phyloP scores from a whole-genome alignment of 2,329 filamentous ascomycete species.

The Cadophora luteo-olivacea region DNA sequence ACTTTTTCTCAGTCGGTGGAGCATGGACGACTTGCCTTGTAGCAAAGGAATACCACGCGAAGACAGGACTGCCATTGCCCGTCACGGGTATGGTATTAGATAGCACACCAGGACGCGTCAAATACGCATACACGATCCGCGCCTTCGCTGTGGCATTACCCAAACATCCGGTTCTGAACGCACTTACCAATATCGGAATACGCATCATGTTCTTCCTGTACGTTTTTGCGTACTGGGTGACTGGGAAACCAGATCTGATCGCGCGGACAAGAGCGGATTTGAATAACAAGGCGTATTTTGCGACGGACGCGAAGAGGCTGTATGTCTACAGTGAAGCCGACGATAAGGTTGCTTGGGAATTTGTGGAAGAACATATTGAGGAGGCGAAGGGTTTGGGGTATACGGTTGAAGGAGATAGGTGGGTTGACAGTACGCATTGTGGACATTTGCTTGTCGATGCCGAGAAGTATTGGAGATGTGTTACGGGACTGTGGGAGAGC shows the following conservation, averaged over 20 bases:
- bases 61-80: conserved; percentile 46
- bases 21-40: conserved; percentile 48
- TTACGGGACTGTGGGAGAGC: conserved; percentile 36
- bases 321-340: conserved; percentile 42
- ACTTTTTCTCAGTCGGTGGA: conserved; percentile 59
- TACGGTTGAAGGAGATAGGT: conserved; percentile 32
- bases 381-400: conserved; percentile 37
- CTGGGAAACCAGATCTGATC: conserved; percentile 28
- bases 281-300: conserved; percentile 36
- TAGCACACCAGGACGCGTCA: conserved; percentile 49
- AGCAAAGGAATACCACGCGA: conserved; percentile 46
- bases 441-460: conserved; percentile 35
- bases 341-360: conserved; percentile 36
- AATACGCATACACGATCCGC: conserved; percentile 29
- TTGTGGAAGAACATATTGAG: conserved; percentile 40
- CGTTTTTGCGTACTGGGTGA: conserved; percentile 18
- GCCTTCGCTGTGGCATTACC: conserved; percentile 40
- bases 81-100: conserved; percentile 50
- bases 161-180: conserved; percentile 32
- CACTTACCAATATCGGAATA: conserved; percentile 25
- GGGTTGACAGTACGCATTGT: conserved; percentile 35
- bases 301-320: conserved; percentile 28
- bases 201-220: conserved; percentile 23
- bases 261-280: conserved; percentile 28
- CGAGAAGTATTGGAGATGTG: conserved; percentile 37